phyloP scores from a whole-genome alignment of 2,329 filamentous ascomycete genomes.

The Beauveria pseudobassiana region DNA sequence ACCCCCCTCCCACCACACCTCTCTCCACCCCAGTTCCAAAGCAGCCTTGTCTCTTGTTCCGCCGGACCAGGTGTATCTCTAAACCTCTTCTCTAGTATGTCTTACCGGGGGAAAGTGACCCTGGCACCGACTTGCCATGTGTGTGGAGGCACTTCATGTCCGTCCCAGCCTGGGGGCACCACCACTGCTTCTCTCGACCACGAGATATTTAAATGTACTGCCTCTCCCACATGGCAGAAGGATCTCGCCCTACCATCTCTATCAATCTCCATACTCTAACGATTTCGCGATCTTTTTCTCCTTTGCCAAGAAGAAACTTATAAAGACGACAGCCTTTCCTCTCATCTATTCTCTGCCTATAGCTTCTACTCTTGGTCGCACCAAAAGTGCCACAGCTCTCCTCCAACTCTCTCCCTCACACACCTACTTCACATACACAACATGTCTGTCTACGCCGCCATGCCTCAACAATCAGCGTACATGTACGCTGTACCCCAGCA shows the following conservation, averaged over 20 bases:
- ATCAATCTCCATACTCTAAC: slow-evolving; percentile 6
- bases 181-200: slow-evolving; percentile 1
- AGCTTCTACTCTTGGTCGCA: background rate
- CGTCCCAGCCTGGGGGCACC: slow-evolving; percentile 6
- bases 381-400: background rate
- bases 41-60: slow-evolving; percentile 6
- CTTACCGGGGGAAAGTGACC: background rate
- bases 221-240: slow-evolving; percentile 11
- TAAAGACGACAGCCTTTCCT: background rate
- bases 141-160: slow-evolving; percentile 4
- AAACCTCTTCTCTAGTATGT: background rate
- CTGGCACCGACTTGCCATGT: background rate
- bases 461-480: slow-evolving; percentile 14
- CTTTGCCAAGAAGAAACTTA: slow-evolving; percentile 4
- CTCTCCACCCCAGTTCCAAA: background rate
- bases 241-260: slow-evolving; percentile 12
- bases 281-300: slow-evolving; percentile 6
- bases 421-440: background rate
- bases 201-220: slow-evolving; percentile 12
- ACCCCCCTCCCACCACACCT: background rate
- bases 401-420: background rate
- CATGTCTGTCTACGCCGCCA: slow-evolving; percentile 12
- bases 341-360: background rate
- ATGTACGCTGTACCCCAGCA: slow-evolving; percentile 39
- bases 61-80: slow-evolving; percentile 3